phyloP scores from a whole-genome alignment of 2,329 filamentous ascomycete genomes.

The Calonectria leucothoes region DNA sequence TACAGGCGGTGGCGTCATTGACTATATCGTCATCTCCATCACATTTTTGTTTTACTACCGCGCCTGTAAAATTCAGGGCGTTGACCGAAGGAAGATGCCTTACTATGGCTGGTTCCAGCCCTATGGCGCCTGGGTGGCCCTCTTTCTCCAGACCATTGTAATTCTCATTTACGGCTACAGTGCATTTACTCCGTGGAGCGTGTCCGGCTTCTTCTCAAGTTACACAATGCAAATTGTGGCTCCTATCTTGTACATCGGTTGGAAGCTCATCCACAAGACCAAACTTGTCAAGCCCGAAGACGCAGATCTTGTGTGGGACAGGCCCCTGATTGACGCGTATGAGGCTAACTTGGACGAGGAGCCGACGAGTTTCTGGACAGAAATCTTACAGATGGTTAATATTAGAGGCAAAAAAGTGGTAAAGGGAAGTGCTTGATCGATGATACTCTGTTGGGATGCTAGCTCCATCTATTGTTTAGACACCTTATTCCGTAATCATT shows the following conservation, averaged over 20 bases:
- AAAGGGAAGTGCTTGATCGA: background rate
- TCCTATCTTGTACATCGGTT: conserved; percentile 20
- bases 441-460: no score
- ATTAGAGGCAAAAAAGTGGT: background rate
- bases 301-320: conserved; percentile 25
- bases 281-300: conserved; percentile 21
- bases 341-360: conserved; percentile 56
- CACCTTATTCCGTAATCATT: no score
- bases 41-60: conserved; percentile 60
- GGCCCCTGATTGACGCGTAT: conserved; percentile 24
- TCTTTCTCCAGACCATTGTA: conserved; percentile 45
- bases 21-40: conserved; percentile 65
- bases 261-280: conserved; percentile 23
- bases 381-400: conserved; percentile 48
- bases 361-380: conserved; percentile 65
- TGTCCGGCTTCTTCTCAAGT: conserved; percentile 59
- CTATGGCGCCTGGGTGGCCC: conserved; percentile 58
- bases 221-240: conserved; percentile 58
- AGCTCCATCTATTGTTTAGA: no score
- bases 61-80: conserved; percentile 62
- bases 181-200: conserved; percentile 58
- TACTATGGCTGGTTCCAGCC: no score
- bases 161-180: conserved; percentile 61
- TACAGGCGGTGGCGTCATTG: conserved; percentile 67
- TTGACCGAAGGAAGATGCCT: conserved; percentile 62